Evolutionary conservation across 495 filamentous ascomycete species (phyloP), one percentile per base, ranked within the genome.

Genomic region (Penicilliopsis zonata): DNA sequence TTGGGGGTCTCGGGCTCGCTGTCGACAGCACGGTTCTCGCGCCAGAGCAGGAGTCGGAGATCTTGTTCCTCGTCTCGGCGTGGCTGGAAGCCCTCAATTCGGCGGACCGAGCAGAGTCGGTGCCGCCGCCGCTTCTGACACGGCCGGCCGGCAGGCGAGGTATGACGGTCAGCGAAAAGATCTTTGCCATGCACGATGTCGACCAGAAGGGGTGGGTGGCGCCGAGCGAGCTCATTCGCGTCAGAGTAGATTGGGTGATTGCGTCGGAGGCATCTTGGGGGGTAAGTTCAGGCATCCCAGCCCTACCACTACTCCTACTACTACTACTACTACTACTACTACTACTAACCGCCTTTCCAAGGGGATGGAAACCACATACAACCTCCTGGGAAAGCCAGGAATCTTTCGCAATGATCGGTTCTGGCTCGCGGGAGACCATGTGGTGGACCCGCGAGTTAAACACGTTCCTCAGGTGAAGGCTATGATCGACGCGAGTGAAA

Each of bases 391-490:
- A 3, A 41, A 34, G 14, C 54, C 61, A 3, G 49, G 50, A 3
- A 58, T 65, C 33, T 62, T 47, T 21, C 59, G 64, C 16, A 69
- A 67, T 36, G 63, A 69, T 35, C 47, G 63, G 5, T 56, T 69
- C 34, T 69, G 63, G 64, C 49, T 69, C 4, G 59, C 55, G 2
- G 53, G 52, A 0, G 64, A 69, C 34, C 63, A 69, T 42, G 44
- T 58, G 8, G 60, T 69, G 10, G 57, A 69, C 29, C 64, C 63
- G 0, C 45, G 60, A 0, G 35, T 53, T 1, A 55, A 54, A 10
- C 20, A 54, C 4, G 28, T 34, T 1, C 61, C 64, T 2, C 40
- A 49, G 13, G 43, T 57, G 6, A 44, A 50, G 41, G 41, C 27
- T 1, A 36, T 68, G 18, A 50, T 68, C 28, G 46, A 57, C 6